Percentiles rank a stretch among this genome's conserved stretches.
Evolutionary conservation across 495 filamentous ascomycete species (phyloP).

Genomic region (Hypoxylon perforatum): DNA sequence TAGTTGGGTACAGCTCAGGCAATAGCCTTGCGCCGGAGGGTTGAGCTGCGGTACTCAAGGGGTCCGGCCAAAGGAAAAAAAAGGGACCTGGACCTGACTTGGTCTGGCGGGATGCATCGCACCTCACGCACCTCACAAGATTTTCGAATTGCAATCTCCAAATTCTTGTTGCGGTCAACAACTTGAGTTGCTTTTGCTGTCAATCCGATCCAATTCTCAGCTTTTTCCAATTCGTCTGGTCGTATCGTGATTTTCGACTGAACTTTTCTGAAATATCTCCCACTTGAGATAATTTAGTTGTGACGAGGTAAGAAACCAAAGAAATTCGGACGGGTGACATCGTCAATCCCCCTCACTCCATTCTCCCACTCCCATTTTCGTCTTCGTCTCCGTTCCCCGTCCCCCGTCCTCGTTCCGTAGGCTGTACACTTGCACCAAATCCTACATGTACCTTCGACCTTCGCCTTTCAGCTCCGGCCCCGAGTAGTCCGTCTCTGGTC

Average conservation of each 20-base stretch:
- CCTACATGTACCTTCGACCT: conserved; percentile 23
- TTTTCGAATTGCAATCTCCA: conserved; percentile 32
- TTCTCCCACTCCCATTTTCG: no score
- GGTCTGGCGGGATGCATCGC: conserved; percentile 38
- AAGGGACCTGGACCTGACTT: conserved; percentile 5
- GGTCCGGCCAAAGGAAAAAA: conserved; percentile 26
- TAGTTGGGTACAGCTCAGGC: conserved; percentile 34
- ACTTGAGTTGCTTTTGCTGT: conserved; percentile 19
- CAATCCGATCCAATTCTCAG: conserved; percentile 5
- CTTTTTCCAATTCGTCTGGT: conserved; percentile 8
- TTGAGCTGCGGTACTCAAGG: conserved; percentile 20
- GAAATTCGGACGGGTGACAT: conserved; percentile 1
- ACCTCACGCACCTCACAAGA: conserved; percentile 33
- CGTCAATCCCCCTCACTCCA: conserved; percentile 25
- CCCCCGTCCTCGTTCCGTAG: not conserved
- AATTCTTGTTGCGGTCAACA: conserved; percentile 17
- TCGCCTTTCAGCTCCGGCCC: conserved; percentile 12
- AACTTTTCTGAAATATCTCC: conserved; percentile 19
- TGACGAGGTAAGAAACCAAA: conserved; percentile 36
- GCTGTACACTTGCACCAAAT: conserved; percentile 6
- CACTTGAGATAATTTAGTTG: conserved; percentile 41
- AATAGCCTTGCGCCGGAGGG: conserved; percentile 28
- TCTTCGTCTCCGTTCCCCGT: no score
- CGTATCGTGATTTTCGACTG: conserved; percentile 21
- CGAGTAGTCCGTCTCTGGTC: conserved; percentile 8